Percentiles rank a stretch among this genome's conserved stretches.
Evolutionary conservation across 73 alveolate genomes (phyloP).

Genomic region (Paraurostyla sp.): DNA sequence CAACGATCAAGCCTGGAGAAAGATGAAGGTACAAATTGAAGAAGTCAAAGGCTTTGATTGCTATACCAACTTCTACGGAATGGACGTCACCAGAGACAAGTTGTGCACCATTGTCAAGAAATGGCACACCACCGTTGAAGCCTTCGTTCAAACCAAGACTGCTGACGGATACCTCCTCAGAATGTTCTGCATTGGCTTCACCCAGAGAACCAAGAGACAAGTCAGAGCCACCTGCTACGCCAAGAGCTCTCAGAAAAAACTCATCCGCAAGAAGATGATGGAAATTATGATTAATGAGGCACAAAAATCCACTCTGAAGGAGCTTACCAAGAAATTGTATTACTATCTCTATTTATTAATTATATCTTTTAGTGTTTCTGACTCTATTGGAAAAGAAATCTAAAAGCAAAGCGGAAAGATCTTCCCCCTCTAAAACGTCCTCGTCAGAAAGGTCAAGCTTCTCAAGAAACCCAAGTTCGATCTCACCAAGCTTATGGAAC

Average conservation of each 20-base stretch:
- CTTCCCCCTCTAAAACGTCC: constrained; percentile 95
- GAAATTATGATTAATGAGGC: constrained; percentile 90
- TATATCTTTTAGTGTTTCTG: constrained; percentile 71
- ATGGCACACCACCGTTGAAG: constrained; percentile 96
- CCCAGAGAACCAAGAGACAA: constrained; percentile 87
- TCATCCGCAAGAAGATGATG: constrained; percentile 95
- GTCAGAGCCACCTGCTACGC: constrained; percentile 96
- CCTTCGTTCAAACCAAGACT: constrained; percentile 93
- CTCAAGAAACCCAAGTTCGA: constrained; percentile 96
- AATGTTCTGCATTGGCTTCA: constrained; percentile 94
- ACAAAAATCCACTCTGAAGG: constrained; percentile 81
- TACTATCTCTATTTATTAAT: constrained; percentile 33
- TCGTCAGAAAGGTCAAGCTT: constrained; percentile 94
- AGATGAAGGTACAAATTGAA: constrained; percentile 95
- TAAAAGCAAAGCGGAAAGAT: constrained; percentile 86
- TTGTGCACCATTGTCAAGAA: constrained; percentile 93
- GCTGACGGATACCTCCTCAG: constrained; percentile 91
- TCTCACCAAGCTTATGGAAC: constrained; percentile 90
- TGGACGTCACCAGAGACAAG: constrained; percentile 96
- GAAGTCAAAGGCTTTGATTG: constrained; percentile 95
- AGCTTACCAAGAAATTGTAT: constrained; percentile 81
- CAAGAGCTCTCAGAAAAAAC: constrained; percentile 83
- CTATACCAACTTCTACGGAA: constrained; percentile 94
- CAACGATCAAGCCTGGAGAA: constrained; percentile 84
- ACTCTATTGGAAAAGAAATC: constrained; percentile 84